These are phyloP conservation scores for Yamadazyma membranifaciens DNA, from an alignment of 1,139 yeast species.

Conservation along the genomic window DNA sequence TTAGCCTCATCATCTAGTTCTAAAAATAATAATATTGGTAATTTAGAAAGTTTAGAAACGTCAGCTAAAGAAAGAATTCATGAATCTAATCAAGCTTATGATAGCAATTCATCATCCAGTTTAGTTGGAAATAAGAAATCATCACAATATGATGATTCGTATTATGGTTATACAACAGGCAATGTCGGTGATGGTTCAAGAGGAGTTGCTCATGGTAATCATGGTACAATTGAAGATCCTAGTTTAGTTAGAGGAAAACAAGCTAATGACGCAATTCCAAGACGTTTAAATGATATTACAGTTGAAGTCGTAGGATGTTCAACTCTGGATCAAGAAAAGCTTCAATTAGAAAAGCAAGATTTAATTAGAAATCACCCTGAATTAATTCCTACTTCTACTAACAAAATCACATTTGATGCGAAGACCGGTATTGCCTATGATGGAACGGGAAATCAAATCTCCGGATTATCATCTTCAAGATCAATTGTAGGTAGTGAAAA, in stretches of 20 bases:
- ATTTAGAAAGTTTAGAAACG: slow-evolving; percentile 4
- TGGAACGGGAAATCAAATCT: slow-evolving; percentile 17
- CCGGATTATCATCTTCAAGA: slow-evolving; percentile 14
- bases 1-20: not conserved
- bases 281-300: slow-evolving; percentile 2
- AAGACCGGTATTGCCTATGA: slow-evolving; percentile 26
- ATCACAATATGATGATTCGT: slow-evolving; percentile 9
- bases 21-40: not conserved
- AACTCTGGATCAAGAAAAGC: slow-evolving; percentile 8
- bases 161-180: slow-evolving; percentile 9
- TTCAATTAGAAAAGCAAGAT: slow-evolving; percentile 12
- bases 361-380: slow-evolving; percentile 13
- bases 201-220: not conserved
- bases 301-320: slow-evolving; percentile 19
- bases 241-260: slow-evolving; percentile 8
- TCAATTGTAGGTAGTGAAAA: slow-evolving; percentile 13
- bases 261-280: slow-evolving; percentile 5
- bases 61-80: not conserved
- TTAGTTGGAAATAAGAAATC: slow-evolving; percentile 1
- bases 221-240: slow-evolving; percentile 2
- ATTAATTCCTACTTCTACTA: slow-evolving; percentile 15
- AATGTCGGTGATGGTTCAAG: slow-evolving; percentile 3
- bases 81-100: not conserved
- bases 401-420: slow-evolving; percentile 23
- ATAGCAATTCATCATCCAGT: slow-evolving; percentile 8